Conservation (phyloP, 305 asterid species). For the Fraxinus baroniana region DNA sequence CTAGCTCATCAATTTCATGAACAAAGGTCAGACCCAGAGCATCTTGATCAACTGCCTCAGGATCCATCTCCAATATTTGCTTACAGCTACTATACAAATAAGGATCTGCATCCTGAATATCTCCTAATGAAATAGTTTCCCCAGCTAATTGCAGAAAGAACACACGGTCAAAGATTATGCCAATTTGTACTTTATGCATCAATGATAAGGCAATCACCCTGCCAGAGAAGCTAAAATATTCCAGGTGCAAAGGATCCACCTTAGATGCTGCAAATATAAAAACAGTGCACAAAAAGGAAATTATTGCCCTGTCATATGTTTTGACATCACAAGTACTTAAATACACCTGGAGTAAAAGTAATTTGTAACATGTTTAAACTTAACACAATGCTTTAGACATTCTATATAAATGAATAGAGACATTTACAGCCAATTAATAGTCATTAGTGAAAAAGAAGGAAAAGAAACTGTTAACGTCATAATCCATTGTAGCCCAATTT, state of each 20-base stretch:
- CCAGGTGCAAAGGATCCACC: slow-evolving; percentile 79
- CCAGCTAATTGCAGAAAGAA: slow-evolving; percentile 74
- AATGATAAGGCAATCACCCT: slow-evolving; percentile 80
- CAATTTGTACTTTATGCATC: slow-evolving; percentile 83
- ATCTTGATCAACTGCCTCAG: slow-evolving; percentile 70
- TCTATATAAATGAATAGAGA: not conserved
- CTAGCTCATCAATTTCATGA: slow-evolving; percentile 74
- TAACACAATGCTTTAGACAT: not conserved
- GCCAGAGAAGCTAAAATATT: slow-evolving; percentile 75
- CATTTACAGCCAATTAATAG: not conserved
- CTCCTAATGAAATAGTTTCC: slow-evolving; percentile 54
- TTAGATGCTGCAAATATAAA: slow-evolving; percentile 65
- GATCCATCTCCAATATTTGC: slow-evolving; percentile 80
- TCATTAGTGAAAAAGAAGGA: not conserved
- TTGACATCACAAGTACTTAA: not conserved
- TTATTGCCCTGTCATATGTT: slow-evolving; percentile 23
- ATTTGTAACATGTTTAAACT: not conserved
- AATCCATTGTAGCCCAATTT: not conserved
- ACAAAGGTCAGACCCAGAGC: slow-evolving; percentile 73
- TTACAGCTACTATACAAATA: slow-evolving; percentile 76
- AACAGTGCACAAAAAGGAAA: slow-evolving; percentile 15
- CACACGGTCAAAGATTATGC: slow-evolving; percentile 69
- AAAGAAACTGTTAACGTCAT: not conserved
- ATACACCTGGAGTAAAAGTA: slow-evolving; percentile 4
- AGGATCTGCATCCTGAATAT: slow-evolving; percentile 77